Conservation (phyloP, 371 early-diverging fungal species). For the Funneliformis caledonium region DNA sequence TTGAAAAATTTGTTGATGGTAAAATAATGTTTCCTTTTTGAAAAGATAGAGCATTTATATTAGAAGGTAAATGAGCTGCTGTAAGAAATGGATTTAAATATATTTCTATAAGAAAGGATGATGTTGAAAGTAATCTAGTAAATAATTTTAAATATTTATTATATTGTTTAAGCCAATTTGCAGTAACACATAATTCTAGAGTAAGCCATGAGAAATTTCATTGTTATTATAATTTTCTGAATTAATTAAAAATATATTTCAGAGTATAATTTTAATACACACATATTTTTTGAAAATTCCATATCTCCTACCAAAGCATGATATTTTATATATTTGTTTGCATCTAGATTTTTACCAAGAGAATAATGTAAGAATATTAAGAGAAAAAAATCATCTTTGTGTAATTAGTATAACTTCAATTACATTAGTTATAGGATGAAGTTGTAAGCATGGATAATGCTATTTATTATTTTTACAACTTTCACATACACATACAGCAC, state of each 20-base stretch:
- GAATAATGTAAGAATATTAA: background rate
- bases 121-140: background rate
- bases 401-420: background rate
- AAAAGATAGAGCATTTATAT: background rate
- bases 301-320: background rate
- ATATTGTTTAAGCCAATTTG: background rate
- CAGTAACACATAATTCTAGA: background rate
- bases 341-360: background rate
- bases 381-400: background rate
- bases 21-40: background rate
- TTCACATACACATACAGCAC: background rate
- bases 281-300: no score
- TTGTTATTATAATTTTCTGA: background rate
- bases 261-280: no score
- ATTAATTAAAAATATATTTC: background rate
- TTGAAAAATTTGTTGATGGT: background rate
- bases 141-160: background rate
- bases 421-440: background rate
- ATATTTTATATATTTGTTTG: conserved; percentile 17
- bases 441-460: background rate
- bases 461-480: background rate
- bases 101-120: no score
- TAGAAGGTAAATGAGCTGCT: background rate
- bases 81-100: background rate
- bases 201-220: background rate